Base-by-base conservation (phyloP, 2,329 filamentous ascomycete species). In the Fonsecaea monophora region DNA sequence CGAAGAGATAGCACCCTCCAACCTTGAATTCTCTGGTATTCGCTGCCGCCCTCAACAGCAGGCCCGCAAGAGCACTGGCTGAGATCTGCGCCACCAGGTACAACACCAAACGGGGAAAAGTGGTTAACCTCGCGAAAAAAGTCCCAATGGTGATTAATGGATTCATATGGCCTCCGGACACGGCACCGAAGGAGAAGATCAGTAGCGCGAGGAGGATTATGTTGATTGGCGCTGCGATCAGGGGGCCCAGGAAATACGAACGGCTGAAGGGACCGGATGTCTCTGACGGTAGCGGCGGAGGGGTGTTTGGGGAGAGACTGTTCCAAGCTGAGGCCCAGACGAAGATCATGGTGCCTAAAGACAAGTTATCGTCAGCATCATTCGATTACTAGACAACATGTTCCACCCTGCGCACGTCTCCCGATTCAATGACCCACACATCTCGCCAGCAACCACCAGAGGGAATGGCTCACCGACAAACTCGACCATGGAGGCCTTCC, bases 121-220 rank as follows among this genome's bases (percentile, higher is more conserved):
- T 82, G 21, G 81, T 82, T 12, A 86, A 75, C 0, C 83, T 80
- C 1, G 82, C 79, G 30, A 84, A 81, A 66, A 87, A 82, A 1
- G 84, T 84, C 2, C 82, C 79, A 55, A 86, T 79, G 0, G 84
- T 85, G 66, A 87, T 85, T 37, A 82, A 75, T 1, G 84, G 84
- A 69, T 84, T 86, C 63, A 86, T 74, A 70, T 86, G 84, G 1
- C 81, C 84, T 45, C 84, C 83, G 2, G 81, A 82, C 0, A 81
- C 80, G 0, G 83, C 80, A 4, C 78, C 81, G 13, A 82, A 81
- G 8, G 80, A 80, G 69, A 81, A 85, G 55, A 86, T 84, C 71
- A 85, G 82, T 0, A 84, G 71, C 0, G 82, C 74, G 15, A 85
- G 74, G 55, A 83, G 69, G 25, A 81, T 68, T 10, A 76, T 72